Base-by-base conservation (phyloP, 306 rosid genomes). In the Boehmeria nivea region DNA sequence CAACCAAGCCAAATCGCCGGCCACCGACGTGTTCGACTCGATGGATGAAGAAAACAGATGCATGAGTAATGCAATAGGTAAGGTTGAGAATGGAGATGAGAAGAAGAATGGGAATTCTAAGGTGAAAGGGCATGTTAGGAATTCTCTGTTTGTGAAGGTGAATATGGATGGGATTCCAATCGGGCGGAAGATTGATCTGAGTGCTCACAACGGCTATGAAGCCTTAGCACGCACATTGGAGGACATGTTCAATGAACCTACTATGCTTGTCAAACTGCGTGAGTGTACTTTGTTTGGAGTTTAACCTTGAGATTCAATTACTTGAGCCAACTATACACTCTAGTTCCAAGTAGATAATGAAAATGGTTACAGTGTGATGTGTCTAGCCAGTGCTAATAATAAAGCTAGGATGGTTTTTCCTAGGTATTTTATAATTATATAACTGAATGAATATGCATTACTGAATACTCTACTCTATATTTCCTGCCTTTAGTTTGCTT, bases 161-260 rank as follows among this genome's bases (percentile, higher is more conserved):
- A 91, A 80, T 57, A 87, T 82, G 96, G 94, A 91, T 53, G 96
- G 99, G 42, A 76, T 62, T 68, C 80, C 83, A 0, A 91, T 91
- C 60, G 99, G 99, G 64, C 76, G 99, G 61, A 91, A 91, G 81
- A 81, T 91, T 63, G 82, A 91, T 77, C 74, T 91, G 65, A 84
- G 82, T 25, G 80, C 84, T 55, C 93, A 91, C 65, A 77, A 76
- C 15, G 65, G 85, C 67, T 91, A 91, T 63, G 94, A 77, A 71
- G 78, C 89, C 71, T 73, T 91, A 43, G 81, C 89, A 0, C 71
- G 50, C 27, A 63, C 82, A 0, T 51, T 91, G 79, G 96, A 87
- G 73, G 83, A 91, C 66, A 87, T 91, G 99, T 91, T 91, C 62
- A 69, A 51, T 3, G 91, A 65, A 54, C 71, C 89, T 7, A 71